Base-by-base conservation (phyloP, 495 filamentous ascomycete genomes). In the Pyrenula massariospora region DNA sequence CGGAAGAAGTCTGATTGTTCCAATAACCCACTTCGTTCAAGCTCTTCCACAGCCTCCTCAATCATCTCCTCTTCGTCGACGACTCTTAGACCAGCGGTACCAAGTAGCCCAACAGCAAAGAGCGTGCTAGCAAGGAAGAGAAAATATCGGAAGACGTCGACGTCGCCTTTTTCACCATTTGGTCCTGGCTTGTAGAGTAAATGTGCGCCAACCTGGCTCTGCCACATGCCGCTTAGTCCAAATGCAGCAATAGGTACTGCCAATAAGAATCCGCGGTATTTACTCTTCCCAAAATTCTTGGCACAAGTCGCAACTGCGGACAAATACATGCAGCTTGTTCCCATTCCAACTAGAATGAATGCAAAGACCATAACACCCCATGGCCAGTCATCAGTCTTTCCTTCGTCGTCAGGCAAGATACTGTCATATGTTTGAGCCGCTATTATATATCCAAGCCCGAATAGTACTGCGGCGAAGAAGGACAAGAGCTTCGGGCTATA, bases 231-330 rank as follows among this genome's bases (percentile, higher is more conserved):
- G 62, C 91, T 95, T 52, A 98, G 70, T 11, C 93, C 93, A 66
- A 95, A 95, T 2, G 86, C 83, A 0, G 93, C 89, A 72, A 98
- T 96, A 5, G 93, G 93, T 54, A 88, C 69, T 22, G 91, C 92
- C 54, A 98, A 73, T 63, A 94, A 91, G 56, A 98, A 68, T 0
- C 93, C 92, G 65, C 90, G 87, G 62, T 94, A 82, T 64, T 85
- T 90, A 2, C 91, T 88, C 47, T 84, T 76, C 20, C 92, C 89
- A 67, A 97, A 96, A 69, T 96, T 97, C 81, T 98, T 98, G 22
- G 92, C 93, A 58, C 90, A 95, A 1, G 91, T 95, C 22, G 93
- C 90, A 24, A 98, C 86, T 0, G 88, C 87, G 36, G 81, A 77
- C 23, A 96, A 66, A 66, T 97, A 96, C 85, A 97, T 88, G 63